phyloP scores from a whole-genome alignment of 495 filamentous ascomycete species.

The Thozetella sp. region DNA sequence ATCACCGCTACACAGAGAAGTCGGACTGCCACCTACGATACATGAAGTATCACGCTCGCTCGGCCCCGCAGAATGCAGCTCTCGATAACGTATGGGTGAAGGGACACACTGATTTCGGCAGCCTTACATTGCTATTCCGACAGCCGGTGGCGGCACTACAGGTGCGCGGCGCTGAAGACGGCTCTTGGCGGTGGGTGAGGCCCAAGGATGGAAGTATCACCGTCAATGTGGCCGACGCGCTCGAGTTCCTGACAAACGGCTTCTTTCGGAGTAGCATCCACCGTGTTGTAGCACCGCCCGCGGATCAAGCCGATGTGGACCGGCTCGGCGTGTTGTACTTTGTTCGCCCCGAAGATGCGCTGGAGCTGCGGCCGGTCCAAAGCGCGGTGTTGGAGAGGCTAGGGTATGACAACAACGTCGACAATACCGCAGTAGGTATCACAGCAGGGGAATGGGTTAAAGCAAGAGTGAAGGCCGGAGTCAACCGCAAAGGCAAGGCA shows the following conservation, averaged over 20 bases:
- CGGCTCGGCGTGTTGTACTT: conserved; percentile 55
- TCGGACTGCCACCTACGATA: conserved; percentile 54
- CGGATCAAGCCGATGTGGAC: conserved; percentile 51
- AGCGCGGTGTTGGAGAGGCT: conserved; percentile 26
- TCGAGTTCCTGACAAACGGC: conserved; percentile 49
- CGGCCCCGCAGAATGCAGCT: conserved; percentile 35
- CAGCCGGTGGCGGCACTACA: conserved; percentile 50
- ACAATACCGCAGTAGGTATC: conserved; percentile 34
- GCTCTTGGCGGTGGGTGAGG: conserved; percentile 50
- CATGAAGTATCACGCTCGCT: conserved; percentile 53
- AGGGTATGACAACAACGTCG: conserved; percentile 30
- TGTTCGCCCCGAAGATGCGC: conserved; percentile 28
- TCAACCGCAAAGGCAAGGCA: conserved; percentile 1
- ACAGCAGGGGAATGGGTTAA: conserved; percentile 44
- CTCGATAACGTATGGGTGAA: conserved; percentile 32
- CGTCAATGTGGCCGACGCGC: conserved; percentile 52
- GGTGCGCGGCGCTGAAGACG: conserved; percentile 35
- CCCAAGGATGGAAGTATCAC: conserved; percentile 52
- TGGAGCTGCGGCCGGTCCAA: conserved; percentile 29
- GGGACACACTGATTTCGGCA: conserved; percentile 61
- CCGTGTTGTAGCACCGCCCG: conserved; percentile 48
- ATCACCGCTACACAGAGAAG: conserved; percentile 50
- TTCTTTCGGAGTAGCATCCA: conserved; percentile 55
- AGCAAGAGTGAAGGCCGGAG: conserved; percentile 30
- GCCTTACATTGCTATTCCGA: conserved; percentile 55